Base-by-base conservation (phyloP, 257 asterid species). In the Nyctanthes arbortristis region DNA sequence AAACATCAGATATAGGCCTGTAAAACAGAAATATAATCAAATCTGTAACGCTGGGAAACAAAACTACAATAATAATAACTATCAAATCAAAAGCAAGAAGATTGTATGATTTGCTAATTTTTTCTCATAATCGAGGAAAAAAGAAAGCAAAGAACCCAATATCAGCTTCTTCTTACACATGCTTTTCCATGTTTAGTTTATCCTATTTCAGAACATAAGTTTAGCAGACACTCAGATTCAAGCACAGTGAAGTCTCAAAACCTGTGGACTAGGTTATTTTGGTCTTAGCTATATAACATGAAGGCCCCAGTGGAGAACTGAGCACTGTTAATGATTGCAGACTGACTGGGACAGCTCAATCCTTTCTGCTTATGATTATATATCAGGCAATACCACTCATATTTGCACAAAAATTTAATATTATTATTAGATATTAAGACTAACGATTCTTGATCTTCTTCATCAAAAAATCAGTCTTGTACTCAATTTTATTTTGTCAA, bases 1-100 rank as follows among this genome's bases (percentile, higher is more conserved):
- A 87, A 77, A 91, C 97, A 66, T 93, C 97, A 28, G 99, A 93
- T 75, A 89, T 84, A 4, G 99, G 96, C 99, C 99, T 93, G 96
- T 77, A 83, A 75, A 45, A 25, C 8, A n/a, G 57, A 70, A 54
- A 0, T 20, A 13, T 16, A 33, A 33, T 63, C 63, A 69, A 47
- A 70, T 45, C 7, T 5, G 22, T 18, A 34, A 57, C 30, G 34
- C n/a, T 20, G 39, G 30, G 24, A 5, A 31, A n/a, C n/a, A n/a
- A n/a, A n/a, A n/a, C n/a, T n/a, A n/a, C n/a, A n/a, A n/a, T n/a
- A 39, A 3, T 32, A 16, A 61, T n/a, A 65, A 63, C 5, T 43
- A 47, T 39, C 49, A 30, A 33, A 43, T 13, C 14, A 12, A 36
- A 56, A 12, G 35, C n/a, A 27, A 25, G 18, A 60, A 5, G 34